Percentiles rank a stretch among this genome's conserved stretches.
These are phyloP conservation scores for Candida labiduridarum DNA, from an alignment of 1,139 yeast species.

Conservation along the genomic window DNA sequence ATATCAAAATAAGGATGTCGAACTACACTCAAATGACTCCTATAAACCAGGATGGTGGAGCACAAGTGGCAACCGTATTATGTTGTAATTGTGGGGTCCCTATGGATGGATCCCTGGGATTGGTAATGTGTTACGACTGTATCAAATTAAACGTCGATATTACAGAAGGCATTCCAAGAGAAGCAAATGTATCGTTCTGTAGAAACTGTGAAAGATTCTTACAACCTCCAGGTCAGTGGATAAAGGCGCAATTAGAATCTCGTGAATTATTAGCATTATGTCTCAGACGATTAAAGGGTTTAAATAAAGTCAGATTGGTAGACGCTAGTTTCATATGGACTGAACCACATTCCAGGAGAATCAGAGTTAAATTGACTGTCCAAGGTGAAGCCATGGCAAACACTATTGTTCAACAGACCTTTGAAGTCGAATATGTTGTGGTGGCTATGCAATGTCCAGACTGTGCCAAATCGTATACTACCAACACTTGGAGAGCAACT, in stretches of 20 bases:
- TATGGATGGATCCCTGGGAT: conserved; percentile 91
- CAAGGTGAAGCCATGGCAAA: conserved; percentile 96
- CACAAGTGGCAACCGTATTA: conserved; percentile 72
- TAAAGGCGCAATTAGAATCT: conserved; percentile 86
- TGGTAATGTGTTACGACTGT: conserved; percentile 98
- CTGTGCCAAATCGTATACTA: conserved; percentile 95
- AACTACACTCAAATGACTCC: conserved; percentile 49
- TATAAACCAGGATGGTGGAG: conserved; percentile 23
- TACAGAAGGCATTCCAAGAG: conserved; percentile 95
- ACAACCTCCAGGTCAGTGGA: conserved; percentile 96
- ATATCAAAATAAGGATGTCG: conserved; percentile 34
- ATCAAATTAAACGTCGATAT: conserved; percentile 91
- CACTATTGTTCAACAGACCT: conserved; percentile 91
- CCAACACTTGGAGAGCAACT: conserved; percentile 96
- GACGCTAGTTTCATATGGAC: conserved; percentile 99
- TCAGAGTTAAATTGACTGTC: conserved; percentile 85
- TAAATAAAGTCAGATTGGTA: conserved; percentile 81
- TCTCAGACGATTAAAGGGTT: conserved; percentile 83
- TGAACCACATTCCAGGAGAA: conserved; percentile 97
- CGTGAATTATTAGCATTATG: conserved; percentile 91
- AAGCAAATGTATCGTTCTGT: conserved; percentile 89
- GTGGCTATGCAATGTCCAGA: conserved; percentile 98
- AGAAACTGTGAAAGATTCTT: conserved; percentile 95
- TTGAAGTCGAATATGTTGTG: conserved; percentile 93
- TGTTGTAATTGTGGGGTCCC: conserved; percentile 99